Base-by-base conservation (phyloP, 345 rosid genomes). In the Hibiscus trionum region DNA sequence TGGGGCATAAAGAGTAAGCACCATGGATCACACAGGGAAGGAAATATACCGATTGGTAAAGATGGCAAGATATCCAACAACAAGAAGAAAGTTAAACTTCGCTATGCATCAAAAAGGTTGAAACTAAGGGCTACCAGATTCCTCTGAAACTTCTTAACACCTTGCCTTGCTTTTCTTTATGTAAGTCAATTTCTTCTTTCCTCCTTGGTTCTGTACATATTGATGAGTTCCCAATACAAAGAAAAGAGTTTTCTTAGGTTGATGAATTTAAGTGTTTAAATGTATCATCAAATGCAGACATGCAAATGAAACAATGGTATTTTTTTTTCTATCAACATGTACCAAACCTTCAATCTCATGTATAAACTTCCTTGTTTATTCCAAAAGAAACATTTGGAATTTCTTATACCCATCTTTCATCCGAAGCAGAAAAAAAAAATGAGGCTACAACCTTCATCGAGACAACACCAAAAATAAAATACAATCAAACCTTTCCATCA, bases 61-160 rank as follows among this genome's bases (percentile, higher is more conserved):
- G 83, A 79, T 70, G 90, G 90, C 26, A 82, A 84, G 73, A 78
- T 86, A 16, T 31, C 72, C 3, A 79, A 73, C 26, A 83, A 78
- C 76, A 83, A 81, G 80, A 86, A 84, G 76, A 79, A 80, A 81
- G 66, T 83, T 33, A 83, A 84, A 77, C 78, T 86, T 15, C 82
- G 71, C 27, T 19, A 9, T 66, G 61, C 63, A 19, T 64, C 77
- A 42, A 78, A 67, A 70, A 81, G 76, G 72, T 70, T 58, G 77
- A 73, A 58, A 71, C 60, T 56, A 60, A 74, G 61, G 70, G 49
- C 71, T 31, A 35, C 63, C 58, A 58, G 73, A 27, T 68, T 72
- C 65, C 66, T 49, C 31, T 21, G 49, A 66, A 66, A 12, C 14
- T 4, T 46, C 9, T 15, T 15, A 27, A n/a, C 27, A 67, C 26